Evolutionary conservation across 768 basidiomycete species (phyloP), one percentile per base, ranked within the genome.

Genomic region (Tricholoma matsutake): DNA sequence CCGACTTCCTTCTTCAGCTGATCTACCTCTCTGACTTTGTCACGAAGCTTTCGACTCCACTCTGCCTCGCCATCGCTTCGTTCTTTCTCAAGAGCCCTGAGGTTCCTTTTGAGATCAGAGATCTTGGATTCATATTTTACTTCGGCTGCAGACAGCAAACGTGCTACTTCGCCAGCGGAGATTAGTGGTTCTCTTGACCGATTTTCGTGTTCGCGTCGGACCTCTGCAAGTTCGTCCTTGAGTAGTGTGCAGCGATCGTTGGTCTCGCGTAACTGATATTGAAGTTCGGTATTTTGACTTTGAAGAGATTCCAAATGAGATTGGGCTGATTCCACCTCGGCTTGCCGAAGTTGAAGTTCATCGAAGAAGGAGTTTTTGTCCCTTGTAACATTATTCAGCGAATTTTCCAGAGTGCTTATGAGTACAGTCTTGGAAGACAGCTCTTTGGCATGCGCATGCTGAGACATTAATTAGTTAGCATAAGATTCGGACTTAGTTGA

Each of bases 301-400:
- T 91, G 86, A 18, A 94, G 73, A 1, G 83, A 82, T 65, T 94
- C 92, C 2, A 88, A 78, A 64, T 91, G 87, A 4, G 84, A 85
- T 63, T 88, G 87, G 4, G 87, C 85, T 1, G 91, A 89, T 74
- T 99, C 97, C 10, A 91, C 73, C 68, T 98, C 96, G 14, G 92
- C 95, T 71, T 96, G 94, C 31, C 92, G 88, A 52, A 89, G 68
- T 73, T 98, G 94, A 3, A 94, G 79, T 61, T 90, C 86, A 65
- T 96, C 92, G 70, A 98, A 98, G 63, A 94, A 82, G 10, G 78
- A 72, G 65, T 86, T 88, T 68, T 95, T 96, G 69, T 94, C 92
- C 28, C 78, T 74, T 13, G 85, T 83, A 7, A 95, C 79, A 31
- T 80, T 85, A 63, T 83, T 81, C n/a, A 93, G 77, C 1, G 87